A percentile compares a stretch with the other conserved stretches of the same genome.
Evolutionary conservation across 2,329 filamentous ascomycete species (phyloP).

Genomic region (Hymenoscyphus scutula): DNA sequence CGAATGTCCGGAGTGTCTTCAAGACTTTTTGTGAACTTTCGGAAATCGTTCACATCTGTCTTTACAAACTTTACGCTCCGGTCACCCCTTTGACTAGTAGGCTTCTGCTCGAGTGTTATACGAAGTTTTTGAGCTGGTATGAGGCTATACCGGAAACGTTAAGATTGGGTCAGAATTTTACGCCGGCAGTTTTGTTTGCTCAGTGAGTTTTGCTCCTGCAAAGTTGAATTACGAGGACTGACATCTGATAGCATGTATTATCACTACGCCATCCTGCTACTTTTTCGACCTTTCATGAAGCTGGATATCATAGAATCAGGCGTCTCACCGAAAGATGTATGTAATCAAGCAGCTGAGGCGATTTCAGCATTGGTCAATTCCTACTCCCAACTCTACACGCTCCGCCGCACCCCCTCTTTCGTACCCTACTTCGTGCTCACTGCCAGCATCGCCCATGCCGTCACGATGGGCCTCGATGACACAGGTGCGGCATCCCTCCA

Average conservation of each 20-base stretch:
- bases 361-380: conserved; percentile 37
- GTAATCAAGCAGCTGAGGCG: conserved; percentile 36
- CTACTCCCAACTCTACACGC: conserved; percentile 34
- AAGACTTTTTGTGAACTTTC: conserved; percentile 70
- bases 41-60: conserved; percentile 66
- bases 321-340: conserved; percentile 33
- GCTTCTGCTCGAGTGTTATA: conserved; percentile 62
- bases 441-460: conserved; percentile 30
- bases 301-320: conserved; percentile 28
- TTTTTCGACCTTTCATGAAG: conserved; percentile 63
- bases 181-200: conserved; percentile 69
- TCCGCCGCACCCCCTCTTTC: conserved; percentile 36
- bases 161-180: conserved; percentile 64
- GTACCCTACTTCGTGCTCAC: conserved; percentile 36
- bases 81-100: conserved; percentile 62
- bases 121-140: conserved; percentile 71
- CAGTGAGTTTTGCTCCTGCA: conserved; percentile 59
- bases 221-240: too few relatives aligned
- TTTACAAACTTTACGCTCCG: conserved; percentile 64
- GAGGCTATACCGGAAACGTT: conserved; percentile 63
- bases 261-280: conserved; percentile 66
- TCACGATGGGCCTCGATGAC: conserved; percentile 29
- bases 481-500: conserved; percentile 43
- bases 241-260: conserved; percentile 61
- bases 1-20: conserved; percentile 66